phyloP scores from a whole-genome alignment of 148 eudicot genomes.

The Diospyros lotus region DNA sequence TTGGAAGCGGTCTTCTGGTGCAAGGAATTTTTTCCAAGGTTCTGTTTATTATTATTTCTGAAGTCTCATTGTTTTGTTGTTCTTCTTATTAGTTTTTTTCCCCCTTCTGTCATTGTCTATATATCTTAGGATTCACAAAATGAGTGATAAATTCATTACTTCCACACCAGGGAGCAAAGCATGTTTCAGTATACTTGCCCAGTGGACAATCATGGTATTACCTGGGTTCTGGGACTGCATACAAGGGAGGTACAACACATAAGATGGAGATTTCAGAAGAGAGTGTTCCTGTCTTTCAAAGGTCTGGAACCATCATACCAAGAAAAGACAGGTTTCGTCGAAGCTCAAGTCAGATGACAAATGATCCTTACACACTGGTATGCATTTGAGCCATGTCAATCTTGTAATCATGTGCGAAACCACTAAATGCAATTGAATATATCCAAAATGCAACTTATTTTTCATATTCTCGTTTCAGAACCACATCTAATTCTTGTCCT shows the following conservation, averaged over 20 bases:
- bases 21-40: constrained; percentile 92
- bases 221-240: constrained; percentile 60
- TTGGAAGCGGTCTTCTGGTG: constrained; percentile 86
- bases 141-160: not conserved
- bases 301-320: constrained; percentile 89
- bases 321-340: constrained; percentile 91
- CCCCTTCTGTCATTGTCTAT: not conserved
- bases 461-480: too few relatives aligned
- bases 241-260: constrained; percentile 73
- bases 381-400: too few relatives aligned
- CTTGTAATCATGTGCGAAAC: too few relatives aligned
- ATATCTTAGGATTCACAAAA: not conserved
- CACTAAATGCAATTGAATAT: too few relatives aligned
- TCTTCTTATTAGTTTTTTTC: not conserved
- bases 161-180: constrained; percentile 56
- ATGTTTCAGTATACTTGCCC: constrained; percentile 79
- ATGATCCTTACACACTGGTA: constrained; percentile 98
- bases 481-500: too few relatives aligned
- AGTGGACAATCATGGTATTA: constrained; percentile 80
- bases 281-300: constrained; percentile 81
- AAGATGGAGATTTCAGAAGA: constrained; percentile 74
- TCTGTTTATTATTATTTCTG: too few relatives aligned
- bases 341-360: constrained; percentile 90
- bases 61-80: not conserved
- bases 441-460: too few relatives aligned